These are phyloP conservation scores for Gracilaria caudata DNA, from an alignment of 23 red algal species.

Conservation along the genomic window DNA sequence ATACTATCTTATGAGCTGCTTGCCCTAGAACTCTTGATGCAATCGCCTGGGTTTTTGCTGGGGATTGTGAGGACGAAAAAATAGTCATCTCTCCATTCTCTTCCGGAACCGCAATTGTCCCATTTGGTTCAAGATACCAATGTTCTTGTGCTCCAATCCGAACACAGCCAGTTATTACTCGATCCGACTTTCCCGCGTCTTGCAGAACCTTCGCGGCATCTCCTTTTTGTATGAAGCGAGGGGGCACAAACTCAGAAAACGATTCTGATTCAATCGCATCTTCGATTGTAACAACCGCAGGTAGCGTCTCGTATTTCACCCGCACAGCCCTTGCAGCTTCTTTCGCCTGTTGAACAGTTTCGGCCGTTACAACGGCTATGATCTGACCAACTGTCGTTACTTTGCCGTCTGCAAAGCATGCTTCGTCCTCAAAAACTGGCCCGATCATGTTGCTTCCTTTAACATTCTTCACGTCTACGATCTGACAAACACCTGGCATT, in stretches of 20 bases:
- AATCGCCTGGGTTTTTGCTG: constrained; percentile 76
- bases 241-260: constrained; percentile 33
- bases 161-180: constrained; percentile 49
- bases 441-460: constrained; percentile 70
- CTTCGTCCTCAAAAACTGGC: constrained; percentile 62
- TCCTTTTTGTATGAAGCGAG: constrained; percentile 49
- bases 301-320: constrained; percentile 76
- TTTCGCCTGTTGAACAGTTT: constrained; percentile 60
- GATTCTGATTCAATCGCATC: constrained; percentile 63
- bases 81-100: constrained; percentile 77
- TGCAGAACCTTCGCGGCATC: constrained; percentile 33
- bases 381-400: constrained; percentile 80
- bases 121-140: constrained; percentile 88
- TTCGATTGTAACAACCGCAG: constrained; percentile 73
- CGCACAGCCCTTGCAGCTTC: constrained; percentile 45
- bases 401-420: constrained; percentile 61
- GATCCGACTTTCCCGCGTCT: neutral
- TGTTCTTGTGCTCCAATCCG: constrained; percentile 93
- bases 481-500: constrained; percentile 46
- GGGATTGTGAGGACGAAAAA: constrained; percentile 66
- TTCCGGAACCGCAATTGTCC: constrained; percentile 70
- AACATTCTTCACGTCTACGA: constrained; percentile 74
- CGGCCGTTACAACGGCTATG: constrained; percentile 76
- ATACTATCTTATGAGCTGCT: constrained; percentile 62
- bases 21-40: constrained; percentile 71